Conservation (phyloP, 495 filamentous ascomycete genomes). For the Hypoxylon lienhwacheense region DNA sequence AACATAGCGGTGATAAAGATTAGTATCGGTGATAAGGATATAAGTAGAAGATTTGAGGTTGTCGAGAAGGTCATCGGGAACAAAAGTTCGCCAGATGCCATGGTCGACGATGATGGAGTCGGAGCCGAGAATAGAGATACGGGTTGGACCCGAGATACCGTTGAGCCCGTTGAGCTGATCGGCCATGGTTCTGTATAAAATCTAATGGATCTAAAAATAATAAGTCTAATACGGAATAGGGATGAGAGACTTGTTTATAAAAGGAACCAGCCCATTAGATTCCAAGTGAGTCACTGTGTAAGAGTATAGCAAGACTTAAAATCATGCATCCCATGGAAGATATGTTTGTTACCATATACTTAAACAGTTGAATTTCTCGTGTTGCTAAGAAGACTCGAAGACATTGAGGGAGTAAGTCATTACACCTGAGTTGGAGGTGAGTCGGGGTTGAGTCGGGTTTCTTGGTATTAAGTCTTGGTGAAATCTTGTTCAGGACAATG, state of each 20-base stretch:
- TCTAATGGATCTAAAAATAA: background rate
- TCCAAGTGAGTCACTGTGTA: background rate
- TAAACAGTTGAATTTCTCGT: conserved; percentile 1
- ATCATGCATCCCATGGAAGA: conserved; percentile 3
- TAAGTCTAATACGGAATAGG: background rate
- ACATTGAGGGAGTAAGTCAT: conserved; percentile 17
- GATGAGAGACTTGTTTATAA: conserved; percentile 6
- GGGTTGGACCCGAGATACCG: conserved; percentile 44
- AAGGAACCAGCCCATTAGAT: conserved; percentile 2
- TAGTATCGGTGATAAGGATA: conserved; percentile 94
- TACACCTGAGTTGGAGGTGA: background rate
- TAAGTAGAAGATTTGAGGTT: conserved; percentile 85
- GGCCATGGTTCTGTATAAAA: conserved; percentile 20
- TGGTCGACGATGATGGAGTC: conserved; percentile 92
- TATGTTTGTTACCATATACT: too few relatives aligned
- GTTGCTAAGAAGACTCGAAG: background rate
- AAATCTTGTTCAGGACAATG: conserved; percentile 28
- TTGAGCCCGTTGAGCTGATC: conserved; percentile 12
- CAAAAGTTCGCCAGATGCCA: conserved; percentile 80
- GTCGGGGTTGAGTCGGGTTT: too few relatives aligned
- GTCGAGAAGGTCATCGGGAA: conserved; percentile 77
- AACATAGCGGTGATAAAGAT: conserved; percentile 79
- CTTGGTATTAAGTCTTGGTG: too few relatives aligned
- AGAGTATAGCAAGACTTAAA: conserved; percentile 8
- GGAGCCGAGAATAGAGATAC: conserved; percentile 56